Evolutionary conservation across 2,329 filamentous ascomycete species (phyloP).

Genomic region (Stylonectria norvegica): DNA sequence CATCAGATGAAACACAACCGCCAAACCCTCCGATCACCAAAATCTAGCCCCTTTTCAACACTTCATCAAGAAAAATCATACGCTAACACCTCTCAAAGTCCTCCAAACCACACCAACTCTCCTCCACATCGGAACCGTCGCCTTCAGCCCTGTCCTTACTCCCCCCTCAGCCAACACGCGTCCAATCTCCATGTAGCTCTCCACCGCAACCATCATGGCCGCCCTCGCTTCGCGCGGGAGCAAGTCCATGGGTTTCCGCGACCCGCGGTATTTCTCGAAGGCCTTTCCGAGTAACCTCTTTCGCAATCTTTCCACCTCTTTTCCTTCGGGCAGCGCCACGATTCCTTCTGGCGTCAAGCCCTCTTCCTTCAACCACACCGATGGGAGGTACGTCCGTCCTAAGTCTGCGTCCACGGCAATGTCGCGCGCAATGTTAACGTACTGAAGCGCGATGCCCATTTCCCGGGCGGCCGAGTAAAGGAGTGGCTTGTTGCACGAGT

Average conservation of each 20-base stretch:
- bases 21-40: no score
- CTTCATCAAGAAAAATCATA: no score
- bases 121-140: constrained; percentile 42
- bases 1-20: no score
- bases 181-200: constrained; percentile 75
- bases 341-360: constrained; percentile 53
- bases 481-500: constrained; percentile 13
- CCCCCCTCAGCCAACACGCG: constrained; percentile 49
- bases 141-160: constrained; percentile 38
- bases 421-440: constrained; percentile 73
- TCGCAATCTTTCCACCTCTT: constrained; percentile 46
- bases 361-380: constrained; percentile 58
- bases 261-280: constrained; percentile 56
- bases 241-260: constrained; percentile 55
- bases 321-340: constrained; percentile 41
- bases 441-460: constrained; percentile 75
- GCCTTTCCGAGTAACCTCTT: constrained; percentile 56
- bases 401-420: constrained; percentile 64
- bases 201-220: constrained; percentile 65
- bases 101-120: constrained; percentile 57
- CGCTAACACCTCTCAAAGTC: constrained; percentile 47
- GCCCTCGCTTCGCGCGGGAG: constrained; percentile 59
- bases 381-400: constrained; percentile 65
- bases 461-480: constrained; percentile 46
- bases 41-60: no score